phyloP scores from a whole-genome alignment of 2,329 filamentous ascomycete genomes.

The Fusarium citri region DNA sequence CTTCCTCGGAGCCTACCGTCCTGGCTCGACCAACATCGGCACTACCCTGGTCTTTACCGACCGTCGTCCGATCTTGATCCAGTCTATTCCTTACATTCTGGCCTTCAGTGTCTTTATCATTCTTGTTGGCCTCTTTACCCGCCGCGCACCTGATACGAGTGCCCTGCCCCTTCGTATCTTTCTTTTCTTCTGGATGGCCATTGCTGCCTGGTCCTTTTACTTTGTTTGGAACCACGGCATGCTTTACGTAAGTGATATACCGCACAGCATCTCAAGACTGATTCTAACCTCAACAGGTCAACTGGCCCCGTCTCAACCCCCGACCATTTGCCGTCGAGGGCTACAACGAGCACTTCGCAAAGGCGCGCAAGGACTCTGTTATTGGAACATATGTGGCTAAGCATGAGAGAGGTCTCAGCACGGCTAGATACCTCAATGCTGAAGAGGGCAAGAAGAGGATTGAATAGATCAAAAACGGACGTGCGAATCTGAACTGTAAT shows the following conservation, averaged over 20 bases:
- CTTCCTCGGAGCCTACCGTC: conserved; percentile 88
- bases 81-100: conserved; percentile 92
- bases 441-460: conserved; percentile 99
- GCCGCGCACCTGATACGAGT: conserved; percentile 75
- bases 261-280: neutral
- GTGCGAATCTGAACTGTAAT: conserved; percentile 14
- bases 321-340: conserved; percentile 87
- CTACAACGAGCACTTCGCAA: conserved; percentile 85
- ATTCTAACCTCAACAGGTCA: conserved; percentile 71
- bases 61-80: conserved; percentile 84
- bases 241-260: conserved; percentile 82
- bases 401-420: conserved; percentile 87
- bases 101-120: conserved; percentile 88
- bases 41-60: conserved; percentile 83
- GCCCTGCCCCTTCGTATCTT: conserved; percentile 87
- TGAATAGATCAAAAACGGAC: conserved; percentile 66
- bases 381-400: conserved; percentile 76
- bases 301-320: conserved; percentile 97
- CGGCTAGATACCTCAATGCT: conserved; percentile 82
- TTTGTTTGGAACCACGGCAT: conserved; percentile 90
- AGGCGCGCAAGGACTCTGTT: conserved; percentile 84
- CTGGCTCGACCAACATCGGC: conserved; percentile 76
- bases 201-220: conserved; percentile 76
- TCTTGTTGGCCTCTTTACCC: conserved; percentile 78
- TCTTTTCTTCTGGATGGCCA: conserved; percentile 78